Conservation (phyloP, 1,284 basidiomycete genomes). For the Ceratobasidium sp. region DNA sequence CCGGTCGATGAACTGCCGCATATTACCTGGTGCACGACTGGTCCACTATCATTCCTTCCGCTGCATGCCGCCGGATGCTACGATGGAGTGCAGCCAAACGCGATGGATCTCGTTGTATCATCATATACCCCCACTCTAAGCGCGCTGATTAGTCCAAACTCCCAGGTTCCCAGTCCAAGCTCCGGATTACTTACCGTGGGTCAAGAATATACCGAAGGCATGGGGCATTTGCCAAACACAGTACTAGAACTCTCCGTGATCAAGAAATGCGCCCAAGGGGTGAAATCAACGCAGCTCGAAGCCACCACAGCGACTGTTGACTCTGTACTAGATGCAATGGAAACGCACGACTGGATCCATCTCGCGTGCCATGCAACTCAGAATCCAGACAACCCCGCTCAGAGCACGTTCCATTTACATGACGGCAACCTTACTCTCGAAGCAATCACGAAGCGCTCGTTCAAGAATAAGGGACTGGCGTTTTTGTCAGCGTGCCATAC, state of each 20-base stretch:
- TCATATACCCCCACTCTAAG: no score
- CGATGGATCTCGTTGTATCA: not conserved
- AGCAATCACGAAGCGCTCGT: not conserved
- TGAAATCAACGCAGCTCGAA: not conserved
- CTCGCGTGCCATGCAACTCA: slow-evolving; percentile 18
- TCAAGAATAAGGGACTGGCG: slow-evolving; percentile 1
- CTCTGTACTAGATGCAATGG: not conserved
- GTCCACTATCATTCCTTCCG: not conserved
- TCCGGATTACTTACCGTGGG: not conserved
- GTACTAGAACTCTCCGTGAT: not conserved
- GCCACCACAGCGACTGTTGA: not conserved
- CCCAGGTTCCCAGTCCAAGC: not conserved
- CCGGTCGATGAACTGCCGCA: not conserved
- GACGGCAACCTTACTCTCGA: not conserved
- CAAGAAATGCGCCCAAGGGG: not conserved
- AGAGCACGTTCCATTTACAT: no score
- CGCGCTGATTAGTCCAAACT: not conserved
- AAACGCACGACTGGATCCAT: slow-evolving; percentile 5
- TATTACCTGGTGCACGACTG: not conserved
- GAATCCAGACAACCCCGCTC: not conserved
- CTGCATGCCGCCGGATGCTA: not conserved
- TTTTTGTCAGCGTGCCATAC: slow-evolving; percentile 5
- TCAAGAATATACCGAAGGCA: not conserved
- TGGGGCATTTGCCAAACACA: not conserved
- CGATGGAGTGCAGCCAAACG: not conserved